Base-by-base conservation (phyloP, 441 rosid species). In the Euphorbia schlechtendalii region DNA sequence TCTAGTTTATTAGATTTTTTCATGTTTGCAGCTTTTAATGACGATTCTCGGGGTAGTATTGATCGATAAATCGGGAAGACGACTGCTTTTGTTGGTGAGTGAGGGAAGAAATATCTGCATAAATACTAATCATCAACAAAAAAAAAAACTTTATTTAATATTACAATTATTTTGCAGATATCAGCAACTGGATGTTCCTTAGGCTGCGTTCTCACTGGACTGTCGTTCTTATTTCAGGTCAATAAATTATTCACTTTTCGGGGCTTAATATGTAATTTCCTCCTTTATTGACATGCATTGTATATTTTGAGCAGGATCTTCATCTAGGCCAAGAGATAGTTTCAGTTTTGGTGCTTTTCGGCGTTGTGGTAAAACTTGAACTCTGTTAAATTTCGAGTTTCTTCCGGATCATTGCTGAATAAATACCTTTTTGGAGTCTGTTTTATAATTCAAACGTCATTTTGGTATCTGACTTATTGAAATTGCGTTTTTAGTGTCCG, bases 181-280 rank as follows among this genome's bases (percentile, higher is more conserved):
- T 63, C 57, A 14, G 28, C 46, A 51, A n/a, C 15, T 3, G 58
- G 67, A 34, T 17, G 21, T 30, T 49, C 58, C 46, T 63, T 63
- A 27, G 67, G 67, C 55, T 63, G 46, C 20, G 28, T 51, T 20
- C 46, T 51, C 22, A 51, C 67, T 17, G 67, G 67, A 63, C 32
- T 63, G 46, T 49, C 67, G 13, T 63, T 49, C 67, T 5, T 51
- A 9, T 63, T 63, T 4, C 58, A 63, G 48, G 67, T 60, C 38
- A 25, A 55, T 38, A 15, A 18, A 49, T 49, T 20, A 8, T 9
- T 58, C 32, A 4, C 21, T 32, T 2, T 40, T 13, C 8, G 4
- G 41, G 0, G 11, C 30, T 22, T 14, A 3, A 21, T 12, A 11
- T 36, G 3, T 49, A 4, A 49, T 49, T 49, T 58, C 8, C n/a